These are phyloP conservation scores for Candida pseudocylindracea DNA, from an alignment of 1,139 yeast species.

Conservation along the genomic window DNA sequence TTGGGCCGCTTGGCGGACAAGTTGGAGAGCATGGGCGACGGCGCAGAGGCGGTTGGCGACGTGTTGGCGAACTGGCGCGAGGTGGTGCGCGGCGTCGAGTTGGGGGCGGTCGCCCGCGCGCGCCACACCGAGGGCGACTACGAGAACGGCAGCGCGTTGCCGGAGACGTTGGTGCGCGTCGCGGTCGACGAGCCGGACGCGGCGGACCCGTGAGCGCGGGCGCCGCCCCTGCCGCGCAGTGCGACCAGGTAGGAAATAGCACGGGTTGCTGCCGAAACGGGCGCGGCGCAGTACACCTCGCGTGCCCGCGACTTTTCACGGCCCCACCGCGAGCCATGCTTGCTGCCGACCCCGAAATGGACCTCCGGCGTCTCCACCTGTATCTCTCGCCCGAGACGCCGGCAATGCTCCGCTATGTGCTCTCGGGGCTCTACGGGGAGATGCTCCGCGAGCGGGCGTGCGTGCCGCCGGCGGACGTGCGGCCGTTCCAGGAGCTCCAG, in stretches of 20 bases:
- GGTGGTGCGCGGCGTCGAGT: conserved; percentile 37
- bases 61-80: conserved; percentile 51
- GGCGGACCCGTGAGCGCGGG: background rate
- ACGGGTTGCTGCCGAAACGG: background rate
- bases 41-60: conserved; percentile 31
- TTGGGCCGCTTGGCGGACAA: conserved; percentile 25
- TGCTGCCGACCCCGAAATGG: too few relatives aligned
- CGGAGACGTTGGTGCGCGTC: conserved; percentile 37
- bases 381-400: too few relatives aligned
- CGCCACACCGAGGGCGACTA: conserved; percentile 23
- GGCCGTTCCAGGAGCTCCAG: too few relatives aligned
- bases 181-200: conserved; percentile 3
- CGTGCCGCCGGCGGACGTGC: too few relatives aligned
- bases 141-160: conserved; percentile 14
- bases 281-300: background rate
- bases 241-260: background rate
- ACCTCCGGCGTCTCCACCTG: too few relatives aligned
- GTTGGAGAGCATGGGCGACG: conserved; percentile 27
- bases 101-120: conserved; percentile 40
- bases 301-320: background rate
- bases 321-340: background rate
- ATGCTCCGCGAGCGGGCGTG: too few relatives aligned
- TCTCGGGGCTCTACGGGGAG: too few relatives aligned
- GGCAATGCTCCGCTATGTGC: too few relatives aligned
- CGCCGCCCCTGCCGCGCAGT: background rate